Base-by-base conservation (phyloP, 176 grass and related monocot species). In the Paspalum notatum region DNA sequence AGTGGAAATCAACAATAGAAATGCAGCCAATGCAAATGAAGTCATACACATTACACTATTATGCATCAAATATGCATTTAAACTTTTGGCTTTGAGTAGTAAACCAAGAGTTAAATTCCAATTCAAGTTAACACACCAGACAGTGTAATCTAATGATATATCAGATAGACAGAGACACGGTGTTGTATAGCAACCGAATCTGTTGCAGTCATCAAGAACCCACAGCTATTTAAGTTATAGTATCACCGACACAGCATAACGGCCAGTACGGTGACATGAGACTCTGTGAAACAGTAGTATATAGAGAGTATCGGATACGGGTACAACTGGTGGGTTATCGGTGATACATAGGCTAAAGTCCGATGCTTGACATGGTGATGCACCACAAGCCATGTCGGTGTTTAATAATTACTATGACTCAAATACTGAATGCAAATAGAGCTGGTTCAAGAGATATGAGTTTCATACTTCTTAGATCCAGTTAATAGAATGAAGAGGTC, bases 1-100 rank as follows among this genome's bases (percentile, higher is more conserved):
- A 0, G 79, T 56, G 74, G 61, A 79, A 82, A 79, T 83, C 67
- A 86, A 69, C 57, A 83, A 68, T 68, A 53, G 73, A 88, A 74
- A 89, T 88, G 44, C 53, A 76, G 26, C n/a, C n/a, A 52, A 48
- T 61, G 48, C 25, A 71, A 69, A 46, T 73, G 60, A 25, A 45
- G 18, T 0, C 32, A 10, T 69, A 41, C 56, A 45, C 54, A 80
- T 22, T 62, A 12, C 37, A 71, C 6, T 37, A 52, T 72, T 72
- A 76, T 7, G 27, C 49, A 82, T 22, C 12, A 54, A 15, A 62
- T 12, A 68, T 22, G 21, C 22, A 68, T 16, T 22, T 41, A 42
- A 40, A 21, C 40, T 63, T 56, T 26, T 55, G 4, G n/a, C 71
- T 50, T 15, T 70, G 5, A 22, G 47, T 66, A 50, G 12, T 17